phyloP scores from a whole-genome alignment of 805 yeast species.

The Ogataea zsoltii region DNA sequence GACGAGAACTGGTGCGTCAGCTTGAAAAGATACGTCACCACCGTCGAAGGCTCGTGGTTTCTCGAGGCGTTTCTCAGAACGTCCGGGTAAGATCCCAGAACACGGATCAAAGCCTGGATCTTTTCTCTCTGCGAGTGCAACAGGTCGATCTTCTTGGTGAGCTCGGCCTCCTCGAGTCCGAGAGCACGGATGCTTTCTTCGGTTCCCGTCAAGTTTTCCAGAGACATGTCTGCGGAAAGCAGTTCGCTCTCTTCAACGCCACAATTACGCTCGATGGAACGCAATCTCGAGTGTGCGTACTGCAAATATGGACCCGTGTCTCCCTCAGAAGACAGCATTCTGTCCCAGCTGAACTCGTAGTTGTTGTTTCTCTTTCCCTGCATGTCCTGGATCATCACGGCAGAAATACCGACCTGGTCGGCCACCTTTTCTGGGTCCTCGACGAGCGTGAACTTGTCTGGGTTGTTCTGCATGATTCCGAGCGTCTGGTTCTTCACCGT shows the following conservation, averaged over 20 bases:
- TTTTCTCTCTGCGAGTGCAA: constrained; percentile 32
- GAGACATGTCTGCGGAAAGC: constrained; percentile 29
- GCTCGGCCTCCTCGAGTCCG: constrained; percentile 30
- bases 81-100: constrained; percentile 90
- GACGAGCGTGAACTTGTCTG: constrained; percentile 86
- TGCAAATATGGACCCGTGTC: constrained; percentile 99
- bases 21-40: constrained; percentile 90
- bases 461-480: constrained; percentile 92
- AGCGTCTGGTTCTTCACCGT: constrained; percentile 94
- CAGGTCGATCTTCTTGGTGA: constrained; percentile 33
- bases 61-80: constrained; percentile 77
- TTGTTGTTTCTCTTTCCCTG: constrained; percentile 95
- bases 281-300: constrained; percentile 95
- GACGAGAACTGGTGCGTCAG: constrained; percentile 92
- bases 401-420: constrained; percentile 92
- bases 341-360: constrained; percentile 95
- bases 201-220: constrained; percentile 34
- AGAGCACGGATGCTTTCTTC: constrained; percentile 25
- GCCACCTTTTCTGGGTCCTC: constrained; percentile 94
- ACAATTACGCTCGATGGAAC: constrained; percentile 91
- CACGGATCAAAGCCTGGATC: constrained; percentile 62
- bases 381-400: constrained; percentile 99
- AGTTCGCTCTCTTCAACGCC: constrained; percentile 40
- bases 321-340: constrained; percentile 98
- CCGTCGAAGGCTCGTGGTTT: constrained; percentile 88